Evolutionary conservation across 371 early-diverging fungal genomes (phyloP).

Genomic region (Mortierella sp.): DNA sequence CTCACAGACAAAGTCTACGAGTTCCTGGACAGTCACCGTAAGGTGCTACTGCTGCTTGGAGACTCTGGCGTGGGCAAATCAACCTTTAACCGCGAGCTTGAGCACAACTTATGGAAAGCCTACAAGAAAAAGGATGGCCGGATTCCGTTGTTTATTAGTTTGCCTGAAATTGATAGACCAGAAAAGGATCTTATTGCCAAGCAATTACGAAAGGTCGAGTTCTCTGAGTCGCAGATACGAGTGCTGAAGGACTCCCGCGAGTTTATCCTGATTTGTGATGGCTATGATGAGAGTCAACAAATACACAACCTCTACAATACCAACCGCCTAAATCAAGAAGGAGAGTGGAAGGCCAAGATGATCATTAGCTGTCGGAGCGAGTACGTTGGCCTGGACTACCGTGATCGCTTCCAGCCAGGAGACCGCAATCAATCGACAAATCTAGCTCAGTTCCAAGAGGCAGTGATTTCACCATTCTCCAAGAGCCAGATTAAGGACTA

Average conservation of each 20-base stretch:
- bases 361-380: neutral
- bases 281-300: slow-evolving; percentile 14
- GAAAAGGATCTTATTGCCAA: slow-evolving; percentile 12
- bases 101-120: slow-evolving; percentile 5
- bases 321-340: neutral
- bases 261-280: too few relatives aligned
- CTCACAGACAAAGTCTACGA: slow-evolving; percentile 7
- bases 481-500: slow-evolving; percentile 11
- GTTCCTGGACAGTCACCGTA: neutral
- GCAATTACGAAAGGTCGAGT: neutral
- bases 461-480: slow-evolving; percentile 10
- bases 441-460: slow-evolving; percentile 6
- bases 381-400: slow-evolving; percentile 5
- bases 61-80: slow-evolving; percentile 33
- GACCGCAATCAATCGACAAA: neutral
- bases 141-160: slow-evolving; percentile 22
- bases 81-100: slow-evolving; percentile 23
- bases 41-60: slow-evolving; percentile 26
- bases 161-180: slow-evolving; percentile 13
- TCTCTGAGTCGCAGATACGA: slow-evolving; percentile 3
- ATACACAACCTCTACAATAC: neutral
- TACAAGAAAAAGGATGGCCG: neutral
- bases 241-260: neutral
- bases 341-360: slow-evolving; percentile 6
- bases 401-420: slow-evolving; percentile 6